phyloP scores from a whole-genome alignment of 1,284 basidiomycete genomes.

The Clitocybe nebularis region DNA sequence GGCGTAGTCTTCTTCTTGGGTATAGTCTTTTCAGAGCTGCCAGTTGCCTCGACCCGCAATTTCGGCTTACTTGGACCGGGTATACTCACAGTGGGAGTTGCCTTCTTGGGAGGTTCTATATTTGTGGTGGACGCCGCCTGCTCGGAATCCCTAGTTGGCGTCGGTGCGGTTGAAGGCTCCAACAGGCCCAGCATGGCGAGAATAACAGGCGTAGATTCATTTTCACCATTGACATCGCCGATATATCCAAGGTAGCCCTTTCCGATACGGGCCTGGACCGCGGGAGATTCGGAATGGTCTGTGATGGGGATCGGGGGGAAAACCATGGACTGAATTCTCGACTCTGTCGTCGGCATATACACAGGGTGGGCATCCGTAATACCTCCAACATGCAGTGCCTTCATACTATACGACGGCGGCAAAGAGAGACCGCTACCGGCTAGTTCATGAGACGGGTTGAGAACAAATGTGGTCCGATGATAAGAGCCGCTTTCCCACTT shows the following conservation, averaged over 20 bases:
- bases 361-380: slow-evolving; percentile 10
- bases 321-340: slow-evolving; percentile 21
- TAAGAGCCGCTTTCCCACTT: slow-evolving; percentile 22
- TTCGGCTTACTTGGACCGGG: no score
- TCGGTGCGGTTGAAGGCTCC: no score
- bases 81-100: no score
- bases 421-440: slow-evolving; percentile 10
- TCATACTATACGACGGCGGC: slow-evolving; percentile 17
- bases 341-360: slow-evolving; percentile 13
- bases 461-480: slow-evolving; percentile 14
- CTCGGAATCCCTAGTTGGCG: background rate
- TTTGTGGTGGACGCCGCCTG: background rate
- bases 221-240: slow-evolving; percentile 31
- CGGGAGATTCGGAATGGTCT: slow-evolving; percentile 25
- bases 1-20: background rate
- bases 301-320: slow-evolving; percentile 19
- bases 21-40: background rate
- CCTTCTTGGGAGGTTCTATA: no score
- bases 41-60: background rate
- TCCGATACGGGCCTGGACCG: slow-evolving; percentile 24
- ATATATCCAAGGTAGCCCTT: slow-evolving; percentile 30
- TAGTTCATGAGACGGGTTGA: slow-evolving; percentile 9
- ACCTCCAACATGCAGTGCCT: slow-evolving; percentile 16
- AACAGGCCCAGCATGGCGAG: slow-evolving; percentile 31
- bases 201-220: slow-evolving; percentile 24